Conservation (phyloP, 306 rosid species). For the Cicer arietinum region DNA sequence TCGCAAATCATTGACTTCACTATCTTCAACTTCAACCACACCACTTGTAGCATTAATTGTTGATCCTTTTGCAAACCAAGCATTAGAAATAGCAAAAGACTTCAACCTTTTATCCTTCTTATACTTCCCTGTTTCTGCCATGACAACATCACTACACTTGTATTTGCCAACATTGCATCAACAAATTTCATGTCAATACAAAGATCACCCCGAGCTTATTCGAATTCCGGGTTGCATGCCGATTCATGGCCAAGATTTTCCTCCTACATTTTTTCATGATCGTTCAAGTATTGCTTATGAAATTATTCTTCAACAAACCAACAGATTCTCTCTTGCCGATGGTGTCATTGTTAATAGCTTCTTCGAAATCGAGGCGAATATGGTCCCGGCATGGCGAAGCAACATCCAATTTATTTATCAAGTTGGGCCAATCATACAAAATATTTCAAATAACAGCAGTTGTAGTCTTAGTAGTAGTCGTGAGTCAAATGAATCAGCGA, state of each 20-base stretch:
- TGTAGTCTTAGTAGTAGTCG: background rate
- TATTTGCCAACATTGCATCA: background rate
- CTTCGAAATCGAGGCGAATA: background rate
- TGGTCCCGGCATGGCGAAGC: too few relatives aligned
- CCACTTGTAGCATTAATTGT: constrained; percentile 23
- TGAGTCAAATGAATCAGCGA: background rate
- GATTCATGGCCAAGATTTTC: background rate
- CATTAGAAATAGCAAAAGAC: constrained; percentile 32
- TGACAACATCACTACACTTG: background rate
- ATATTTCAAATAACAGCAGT: background rate
- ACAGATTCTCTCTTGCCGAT: background rate
- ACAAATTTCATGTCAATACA: constrained; percentile 14
- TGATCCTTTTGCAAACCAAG: constrained; percentile 26
- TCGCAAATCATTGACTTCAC: background rate
- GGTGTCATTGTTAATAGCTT: background rate
- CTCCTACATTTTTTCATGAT: background rate
- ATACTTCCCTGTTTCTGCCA: constrained; percentile 31
- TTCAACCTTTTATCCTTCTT: constrained; percentile 32
- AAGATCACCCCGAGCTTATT: background rate
- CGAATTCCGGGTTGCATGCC: background rate
- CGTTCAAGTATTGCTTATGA: background rate
- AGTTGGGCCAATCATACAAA: constrained; percentile 3
- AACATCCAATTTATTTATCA: background rate
- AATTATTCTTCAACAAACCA: background rate
- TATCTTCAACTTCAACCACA: background rate